Evolutionary conservation across 75 land plant genomes (phyloP).

Genomic region (Selaginella moellendorffii): DNA sequence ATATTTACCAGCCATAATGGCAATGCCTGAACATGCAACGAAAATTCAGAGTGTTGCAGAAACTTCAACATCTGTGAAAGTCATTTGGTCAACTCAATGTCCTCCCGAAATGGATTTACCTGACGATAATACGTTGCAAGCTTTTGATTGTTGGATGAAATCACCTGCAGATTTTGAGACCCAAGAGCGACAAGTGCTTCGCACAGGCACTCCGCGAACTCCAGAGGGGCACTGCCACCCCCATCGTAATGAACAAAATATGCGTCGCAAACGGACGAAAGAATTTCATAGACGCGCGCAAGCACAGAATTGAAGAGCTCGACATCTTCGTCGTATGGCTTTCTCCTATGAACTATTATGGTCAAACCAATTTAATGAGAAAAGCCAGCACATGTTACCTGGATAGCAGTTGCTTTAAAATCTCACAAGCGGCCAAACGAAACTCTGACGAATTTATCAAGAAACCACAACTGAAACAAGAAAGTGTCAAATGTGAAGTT

Average conservation of each 20-base stretch:
- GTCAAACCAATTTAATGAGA: too few species aligned
- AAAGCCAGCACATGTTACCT: slow-evolving; percentile 56
- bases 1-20: slow-evolving; percentile 80
- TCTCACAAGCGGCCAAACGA: slow-evolving; percentile 81
- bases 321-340: slow-evolving; percentile 54
- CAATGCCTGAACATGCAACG: slow-evolving; percentile 59
- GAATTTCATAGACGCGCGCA: slow-evolving; percentile 42
- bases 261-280: slow-evolving; percentile 40
- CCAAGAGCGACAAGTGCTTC: slow-evolving; percentile 81
- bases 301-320: slow-evolving; percentile 52
- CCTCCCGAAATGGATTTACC: slow-evolving; percentile 21
- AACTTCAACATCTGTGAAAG: slow-evolving; percentile 72
- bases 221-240: slow-evolving; percentile 33
- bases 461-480: slow-evolving; percentile 49
- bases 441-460: slow-evolving; percentile 55
- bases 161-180: slow-evolving; percentile 53
- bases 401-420: slow-evolving; percentile 60
- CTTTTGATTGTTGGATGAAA: slow-evolving; percentile 28
- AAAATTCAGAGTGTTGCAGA: slow-evolving; percentile 55
- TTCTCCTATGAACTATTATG: slow-evolving; percentile 46
- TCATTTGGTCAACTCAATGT: not conserved
- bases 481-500: not conserved
- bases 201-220: slow-evolving; percentile 71
- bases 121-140: slow-evolving; percentile 46
- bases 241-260: slow-evolving; percentile 29